Percentiles rank a stretch among this genome's conserved stretches.
Evolutionary conservation across 352 stramenopile genomes (phyloP).

Genomic region (Phytopythium vexans): DNA sequence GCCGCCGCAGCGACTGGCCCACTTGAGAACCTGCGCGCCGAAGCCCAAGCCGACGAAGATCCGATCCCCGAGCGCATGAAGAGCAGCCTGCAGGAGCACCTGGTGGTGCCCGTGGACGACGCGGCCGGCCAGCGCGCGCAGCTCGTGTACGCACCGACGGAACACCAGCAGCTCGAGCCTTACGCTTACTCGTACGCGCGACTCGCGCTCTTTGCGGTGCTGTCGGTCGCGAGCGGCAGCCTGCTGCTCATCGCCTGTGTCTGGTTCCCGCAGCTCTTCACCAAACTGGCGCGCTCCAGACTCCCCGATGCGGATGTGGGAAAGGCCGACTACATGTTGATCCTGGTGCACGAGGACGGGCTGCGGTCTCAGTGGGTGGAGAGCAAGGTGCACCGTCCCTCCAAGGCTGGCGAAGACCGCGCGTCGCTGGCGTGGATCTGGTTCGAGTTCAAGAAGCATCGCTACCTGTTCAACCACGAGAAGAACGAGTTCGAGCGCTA

Average conservation of each 20-base stretch:
- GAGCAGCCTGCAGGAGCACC: slow-evolving; percentile 39
- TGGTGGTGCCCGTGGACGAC: slow-evolving; percentile 45
- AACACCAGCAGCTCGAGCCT: slow-evolving; percentile 32
- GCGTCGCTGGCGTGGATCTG: slow-evolving; percentile 27
- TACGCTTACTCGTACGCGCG: slow-evolving; percentile 34
- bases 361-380: slow-evolving; percentile 43
- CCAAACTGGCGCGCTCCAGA: slow-evolving; percentile 27
- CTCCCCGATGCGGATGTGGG: slow-evolving; percentile 19
- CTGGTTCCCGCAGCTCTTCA: slow-evolving; percentile 72
- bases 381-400: slow-evolving; percentile 20
- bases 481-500: slow-evolving; percentile 53
- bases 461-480: slow-evolving; percentile 54
- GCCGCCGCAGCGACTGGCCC: too few relatives aligned
- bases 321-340: slow-evolving; percentile 47
- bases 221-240: slow-evolving; percentile 22
- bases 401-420: not conserved
- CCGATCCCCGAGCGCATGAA: slow-evolving; percentile 17
- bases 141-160: slow-evolving; percentile 40
- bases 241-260: slow-evolving; percentile 34
- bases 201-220: slow-evolving; percentile 26
- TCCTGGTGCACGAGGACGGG: slow-evolving; percentile 36
- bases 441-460: slow-evolving; percentile 78
- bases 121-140: slow-evolving; percentile 21
- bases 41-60: not conserved
- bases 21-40: not conserved